Evolutionary conservation across 768 basidiomycete species (phyloP).

Genomic region (Rhizopogon sp.): DNA sequence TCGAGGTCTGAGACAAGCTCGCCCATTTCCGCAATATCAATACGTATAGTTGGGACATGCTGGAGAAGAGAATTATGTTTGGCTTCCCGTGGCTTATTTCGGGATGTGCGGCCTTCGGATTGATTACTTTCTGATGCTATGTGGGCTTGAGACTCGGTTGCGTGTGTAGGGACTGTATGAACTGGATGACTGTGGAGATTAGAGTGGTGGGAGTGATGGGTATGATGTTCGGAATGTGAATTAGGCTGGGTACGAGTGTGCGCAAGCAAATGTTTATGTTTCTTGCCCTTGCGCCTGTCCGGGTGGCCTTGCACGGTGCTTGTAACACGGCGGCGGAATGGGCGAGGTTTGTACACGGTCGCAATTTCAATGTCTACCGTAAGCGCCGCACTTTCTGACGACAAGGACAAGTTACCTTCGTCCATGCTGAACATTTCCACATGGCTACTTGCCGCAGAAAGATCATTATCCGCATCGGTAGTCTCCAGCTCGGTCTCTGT

Average conservation of each 20-base stretch:
- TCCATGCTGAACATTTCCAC: constrained; percentile 44
- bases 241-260: constrained; percentile 18
- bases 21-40: neutral
- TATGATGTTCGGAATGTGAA: neutral
- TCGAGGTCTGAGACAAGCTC: constrained; percentile 29
- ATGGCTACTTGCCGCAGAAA: constrained; percentile 15
- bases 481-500: constrained; percentile 34
- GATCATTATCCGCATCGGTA: constrained; percentile 32
- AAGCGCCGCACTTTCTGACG: constrained; percentile 27
- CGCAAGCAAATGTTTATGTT: constrained; percentile 22
- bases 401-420: constrained; percentile 27
- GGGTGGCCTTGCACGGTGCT: constrained; percentile 10
- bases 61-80: constrained; percentile 23
- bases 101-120: constrained; percentile 38
- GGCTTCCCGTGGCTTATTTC: constrained; percentile 50
- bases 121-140: constrained; percentile 11
- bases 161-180: neutral
- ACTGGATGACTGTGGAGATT: neutral
- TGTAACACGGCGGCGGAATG: constrained; percentile 43
- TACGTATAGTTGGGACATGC: constrained; percentile 8
- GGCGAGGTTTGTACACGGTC: constrained; percentile 71
- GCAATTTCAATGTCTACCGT: constrained; percentile 61
- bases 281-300: constrained; percentile 20
- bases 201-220: neutral
- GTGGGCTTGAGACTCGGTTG: neutral